These are phyloP conservation scores for Aegilops longissima DNA, from an alignment of 176 grass and related monocot species.

Conservation along the genomic window DNA sequence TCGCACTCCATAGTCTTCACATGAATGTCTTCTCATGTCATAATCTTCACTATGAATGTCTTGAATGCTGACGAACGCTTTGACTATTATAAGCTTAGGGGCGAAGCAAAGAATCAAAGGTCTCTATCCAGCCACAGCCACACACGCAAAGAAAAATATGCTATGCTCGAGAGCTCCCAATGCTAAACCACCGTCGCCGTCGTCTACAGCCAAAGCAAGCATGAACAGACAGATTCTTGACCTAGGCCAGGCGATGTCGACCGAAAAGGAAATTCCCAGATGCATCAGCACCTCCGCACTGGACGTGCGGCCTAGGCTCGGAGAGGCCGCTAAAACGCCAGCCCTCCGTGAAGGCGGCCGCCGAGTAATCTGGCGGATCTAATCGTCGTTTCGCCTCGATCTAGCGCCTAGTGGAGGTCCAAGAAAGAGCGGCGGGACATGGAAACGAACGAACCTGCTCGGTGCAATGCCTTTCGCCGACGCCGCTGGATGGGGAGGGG, in stretches of 20 bases:
- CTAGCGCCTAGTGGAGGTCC: neutral
- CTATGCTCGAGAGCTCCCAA: neutral
- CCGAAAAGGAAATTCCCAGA: neutral
- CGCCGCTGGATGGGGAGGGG: too few species aligned
- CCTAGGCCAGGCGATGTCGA: neutral
- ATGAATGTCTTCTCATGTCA: too few species aligned
- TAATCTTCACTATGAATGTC: too few species aligned
- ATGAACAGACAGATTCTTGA: neutral
- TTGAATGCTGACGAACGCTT: neutral
- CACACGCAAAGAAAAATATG: neutral
- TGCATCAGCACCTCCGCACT: too few species aligned
- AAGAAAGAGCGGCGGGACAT: neutral
- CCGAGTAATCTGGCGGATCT: slow-evolving; percentile 29
- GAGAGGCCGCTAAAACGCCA: too few species aligned
- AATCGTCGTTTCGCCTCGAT: neutral
- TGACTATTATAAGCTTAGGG: neutral
- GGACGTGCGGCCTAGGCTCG: neutral
- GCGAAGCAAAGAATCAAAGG: slow-evolving; percentile 2
- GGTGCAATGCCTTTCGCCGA: neutral
- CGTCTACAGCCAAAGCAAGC: neutral
- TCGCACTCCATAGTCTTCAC: too few species aligned
- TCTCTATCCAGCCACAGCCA: neutral
- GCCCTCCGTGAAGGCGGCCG: neutral
- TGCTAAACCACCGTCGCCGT: neutral
- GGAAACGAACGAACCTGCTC: neutral